Conservation (phyloP, 768 basidiomycete genomes). For the Exidia glandulosa region DNA sequence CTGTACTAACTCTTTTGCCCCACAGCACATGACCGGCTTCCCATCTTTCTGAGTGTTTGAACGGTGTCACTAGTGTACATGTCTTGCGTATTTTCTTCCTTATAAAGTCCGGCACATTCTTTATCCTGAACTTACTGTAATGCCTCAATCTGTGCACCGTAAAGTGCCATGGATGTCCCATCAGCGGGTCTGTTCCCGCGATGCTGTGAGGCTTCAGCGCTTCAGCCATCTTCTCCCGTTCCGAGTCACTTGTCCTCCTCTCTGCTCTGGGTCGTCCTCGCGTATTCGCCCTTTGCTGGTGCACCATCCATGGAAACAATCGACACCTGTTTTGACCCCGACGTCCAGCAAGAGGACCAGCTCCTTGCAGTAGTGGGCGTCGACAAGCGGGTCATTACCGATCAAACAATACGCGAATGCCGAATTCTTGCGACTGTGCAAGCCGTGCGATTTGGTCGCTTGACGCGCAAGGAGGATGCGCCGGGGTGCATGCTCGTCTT, state of each 20-base stretch:
- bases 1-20: conserved; percentile 3
- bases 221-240: too few species aligned
- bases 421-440: background rate
- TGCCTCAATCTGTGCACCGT: too few species aligned
- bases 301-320: background rate
- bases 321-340: background rate
- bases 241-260: too few species aligned
- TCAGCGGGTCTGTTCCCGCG: too few species aligned
- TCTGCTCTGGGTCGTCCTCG: too few species aligned
- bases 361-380: background rate
- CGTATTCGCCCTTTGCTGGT: too few species aligned
- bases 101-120: background rate
- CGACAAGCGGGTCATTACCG: background rate
- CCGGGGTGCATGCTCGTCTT: background rate
- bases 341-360: background rate
- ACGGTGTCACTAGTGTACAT: background rate
- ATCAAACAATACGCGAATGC: background rate
- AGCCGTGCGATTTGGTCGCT: background rate
- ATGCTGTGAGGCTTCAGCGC: too few species aligned
- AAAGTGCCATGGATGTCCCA: too few species aligned
- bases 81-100: background rate
- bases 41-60: conserved; percentile 26
- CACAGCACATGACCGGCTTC: conserved; percentile 56
- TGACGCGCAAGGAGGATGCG: background rate
- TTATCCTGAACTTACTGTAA: background rate